phyloP scores from a whole-genome alignment of 306 rosid species.

The Glycine tomentella region DNA sequence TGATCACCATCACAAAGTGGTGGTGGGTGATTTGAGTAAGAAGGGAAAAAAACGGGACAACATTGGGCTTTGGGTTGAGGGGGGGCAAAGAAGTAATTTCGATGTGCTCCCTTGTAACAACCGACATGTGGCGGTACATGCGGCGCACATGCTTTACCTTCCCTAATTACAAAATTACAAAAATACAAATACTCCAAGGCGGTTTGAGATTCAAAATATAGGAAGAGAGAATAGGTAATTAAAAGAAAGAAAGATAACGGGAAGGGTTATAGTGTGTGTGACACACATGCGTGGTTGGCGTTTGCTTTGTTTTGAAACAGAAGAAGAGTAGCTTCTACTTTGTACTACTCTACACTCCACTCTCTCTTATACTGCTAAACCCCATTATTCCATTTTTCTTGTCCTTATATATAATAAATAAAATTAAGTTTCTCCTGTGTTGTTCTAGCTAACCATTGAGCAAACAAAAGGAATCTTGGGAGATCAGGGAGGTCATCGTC shows the following conservation, averaged over 20 bases:
- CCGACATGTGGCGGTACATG: slow-evolving; percentile 65
- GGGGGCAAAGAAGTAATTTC: slow-evolving; percentile 44
- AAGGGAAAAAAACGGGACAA: background rate
- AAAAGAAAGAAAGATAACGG: background rate
- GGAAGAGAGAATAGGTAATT: slow-evolving; percentile 9
- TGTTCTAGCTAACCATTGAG: slow-evolving; percentile 25
- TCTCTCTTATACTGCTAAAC: background rate
- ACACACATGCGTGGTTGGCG: slow-evolving; percentile 25
- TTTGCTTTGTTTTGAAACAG: slow-evolving; percentile 57
- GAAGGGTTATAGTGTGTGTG: background rate
- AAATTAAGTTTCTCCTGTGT: slow-evolving; percentile 42
- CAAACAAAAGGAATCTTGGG: slow-evolving; percentile 38
- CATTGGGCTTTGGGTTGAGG: slow-evolving; percentile 31
- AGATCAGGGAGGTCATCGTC: slow-evolving; percentile 50
- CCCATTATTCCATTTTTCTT: background rate
- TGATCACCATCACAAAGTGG: slow-evolving; percentile 7
- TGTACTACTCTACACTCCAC: slow-evolving; percentile 35
- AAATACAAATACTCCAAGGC: slow-evolving; percentile 40
- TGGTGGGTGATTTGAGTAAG: slow-evolving; percentile 3
- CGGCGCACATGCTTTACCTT: slow-evolving; percentile 57
- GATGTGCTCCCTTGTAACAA: slow-evolving; percentile 1
- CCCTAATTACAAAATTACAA: background rate
- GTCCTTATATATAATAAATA: background rate
- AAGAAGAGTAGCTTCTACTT: slow-evolving; percentile 63
- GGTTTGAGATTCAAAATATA: slow-evolving; percentile 61